These are phyloP conservation scores for Kuraishia ogatae DNA, from an alignment of 805 yeast genomes.

Conservation along the genomic window DNA sequence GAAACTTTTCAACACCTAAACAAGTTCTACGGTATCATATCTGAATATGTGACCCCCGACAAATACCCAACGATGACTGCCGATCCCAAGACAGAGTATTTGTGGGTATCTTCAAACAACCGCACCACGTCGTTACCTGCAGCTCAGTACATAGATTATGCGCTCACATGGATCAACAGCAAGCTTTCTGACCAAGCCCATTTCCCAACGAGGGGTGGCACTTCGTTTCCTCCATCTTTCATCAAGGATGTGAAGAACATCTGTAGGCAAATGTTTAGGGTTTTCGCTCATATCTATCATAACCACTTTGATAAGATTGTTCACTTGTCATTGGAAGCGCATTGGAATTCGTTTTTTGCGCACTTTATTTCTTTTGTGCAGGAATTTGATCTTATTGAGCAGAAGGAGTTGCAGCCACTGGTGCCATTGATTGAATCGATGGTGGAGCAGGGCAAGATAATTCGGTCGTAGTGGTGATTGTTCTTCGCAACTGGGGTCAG, in stretches of 20 bases:
- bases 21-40: slow-evolving; percentile 83
- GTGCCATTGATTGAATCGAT: slow-evolving; percentile 67
- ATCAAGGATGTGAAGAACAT: slow-evolving; percentile 78
- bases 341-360: slow-evolving; percentile 96
- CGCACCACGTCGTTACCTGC: slow-evolving; percentile 87
- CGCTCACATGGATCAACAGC: slow-evolving; percentile 80
- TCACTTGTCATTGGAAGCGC: slow-evolving; percentile 91
- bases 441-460: slow-evolving; percentile 80
- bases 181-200: slow-evolving; percentile 83
- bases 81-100: slow-evolving; percentile 83
- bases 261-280: slow-evolving; percentile 85
- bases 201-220: slow-evolving; percentile 87
- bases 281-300: slow-evolving; percentile 91
- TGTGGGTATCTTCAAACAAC: slow-evolving; percentile 70
- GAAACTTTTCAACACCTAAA: slow-evolving; percentile 81
- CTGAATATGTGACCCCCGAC: slow-evolving; percentile 87
- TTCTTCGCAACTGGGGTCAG: too few relatives aligned
- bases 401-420: slow-evolving; percentile 73
- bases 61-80: slow-evolving; percentile 92
- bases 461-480: slow-evolving; percentile 6
- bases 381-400: slow-evolving; percentile 76
- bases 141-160: slow-evolving; percentile 84
- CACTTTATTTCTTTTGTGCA: slow-evolving; percentile 84
- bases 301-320: slow-evolving; percentile 90
- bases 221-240: slow-evolving; percentile 84